phyloP scores from a whole-genome alignment of 225 moss, liverwort and hornwort genomes.

The Physcomitrellopsis africana region DNA sequence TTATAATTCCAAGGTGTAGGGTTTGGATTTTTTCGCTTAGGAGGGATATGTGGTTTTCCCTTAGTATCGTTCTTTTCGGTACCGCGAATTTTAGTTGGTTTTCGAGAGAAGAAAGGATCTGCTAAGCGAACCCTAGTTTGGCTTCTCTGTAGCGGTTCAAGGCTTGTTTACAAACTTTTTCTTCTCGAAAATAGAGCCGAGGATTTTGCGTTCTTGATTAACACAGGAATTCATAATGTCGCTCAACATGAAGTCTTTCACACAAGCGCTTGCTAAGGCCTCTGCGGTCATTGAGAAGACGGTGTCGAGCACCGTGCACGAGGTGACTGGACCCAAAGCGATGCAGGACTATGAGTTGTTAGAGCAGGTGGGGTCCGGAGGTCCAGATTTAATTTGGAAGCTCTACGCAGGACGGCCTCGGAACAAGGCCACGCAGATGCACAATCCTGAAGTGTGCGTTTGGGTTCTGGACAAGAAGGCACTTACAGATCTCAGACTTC shows the following conservation, averaged over 20 bases:
- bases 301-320: slow-evolving; percentile 94
- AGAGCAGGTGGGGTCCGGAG: slow-evolving; percentile 95
- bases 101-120: not conserved
- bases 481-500: slow-evolving; percentile 59
- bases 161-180: not conserved
- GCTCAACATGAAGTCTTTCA: slow-evolving; percentile 90
- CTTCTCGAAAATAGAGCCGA: not conserved
- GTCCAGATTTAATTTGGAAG: slow-evolving; percentile 91
- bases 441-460: slow-evolving; percentile 73
- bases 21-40: slow-evolving; percentile 15
- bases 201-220: not conserved
- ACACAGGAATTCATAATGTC: slow-evolving; percentile 40
- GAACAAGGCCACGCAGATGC: slow-evolving; percentile 65
- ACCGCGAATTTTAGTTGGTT: not conserved
- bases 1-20: not conserved
- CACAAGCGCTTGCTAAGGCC: slow-evolving; percentile 93
- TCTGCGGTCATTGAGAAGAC: slow-evolving; percentile 97
- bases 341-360: slow-evolving; percentile 95
- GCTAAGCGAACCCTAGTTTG: slow-evolving; percentile 18
- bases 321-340: slow-evolving; percentile 91
- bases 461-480: slow-evolving; percentile 80
- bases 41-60: not conserved
- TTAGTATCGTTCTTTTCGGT: not conserved
- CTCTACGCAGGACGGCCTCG: slow-evolving; percentile 79
- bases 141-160: slow-evolving; percentile 4